Percentiles rank a stretch among this genome's conserved stretches.
Evolutionary conservation across 1,284 basidiomycete species (phyloP).

Genomic region (Stygiomarasmius scandens): DNA sequence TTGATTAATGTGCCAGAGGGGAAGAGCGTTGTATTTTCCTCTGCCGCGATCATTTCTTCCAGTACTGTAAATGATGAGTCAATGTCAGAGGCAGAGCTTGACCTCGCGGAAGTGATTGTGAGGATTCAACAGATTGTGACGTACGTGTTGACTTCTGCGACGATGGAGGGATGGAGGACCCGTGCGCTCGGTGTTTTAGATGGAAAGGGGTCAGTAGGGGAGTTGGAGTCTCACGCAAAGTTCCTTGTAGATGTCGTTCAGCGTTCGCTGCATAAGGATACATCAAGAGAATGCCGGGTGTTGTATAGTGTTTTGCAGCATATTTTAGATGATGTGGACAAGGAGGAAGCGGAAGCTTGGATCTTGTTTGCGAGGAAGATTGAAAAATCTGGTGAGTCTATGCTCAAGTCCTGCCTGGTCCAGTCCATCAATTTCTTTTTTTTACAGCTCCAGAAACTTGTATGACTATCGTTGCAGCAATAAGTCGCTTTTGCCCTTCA

Average conservation of each 20-base stretch:
- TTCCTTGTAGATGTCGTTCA: constrained; percentile 48
- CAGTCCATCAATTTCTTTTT: not conserved
- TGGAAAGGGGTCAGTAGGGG: constrained; percentile 22
- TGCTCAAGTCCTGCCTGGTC: no score
- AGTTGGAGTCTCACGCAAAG: constrained; percentile 33
- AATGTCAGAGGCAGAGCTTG: not conserved
- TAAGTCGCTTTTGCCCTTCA: constrained; percentile 58
- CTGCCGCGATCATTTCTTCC: constrained; percentile 34
- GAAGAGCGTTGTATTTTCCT: constrained; percentile 52
- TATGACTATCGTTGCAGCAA: constrained; percentile 64
- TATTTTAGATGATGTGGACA: constrained; percentile 61
- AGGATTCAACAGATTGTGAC: constrained; percentile 65
- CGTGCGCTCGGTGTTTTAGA: constrained; percentile 40
- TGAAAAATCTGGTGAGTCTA: constrained; percentile 60
- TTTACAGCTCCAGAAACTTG: constrained; percentile 66
- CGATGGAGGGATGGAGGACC: constrained; percentile 56
- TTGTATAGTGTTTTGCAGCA: constrained; percentile 63
- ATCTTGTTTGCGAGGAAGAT: constrained; percentile 64
- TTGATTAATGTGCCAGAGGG: constrained; percentile 51
- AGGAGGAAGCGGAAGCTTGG: constrained; percentile 78
- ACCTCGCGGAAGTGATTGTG: constrained; percentile 44
- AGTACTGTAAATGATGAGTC: not conserved
- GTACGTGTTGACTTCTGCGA: constrained; percentile 63
- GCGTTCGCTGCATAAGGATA: constrained; percentile 44
- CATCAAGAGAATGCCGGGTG: constrained; percentile 56